Evolutionary conservation across 495 filamentous ascomycete genomes (phyloP), one percentile per base, ranked within the genome.

Genomic region (Beverwykella pulmonaria): DNA sequence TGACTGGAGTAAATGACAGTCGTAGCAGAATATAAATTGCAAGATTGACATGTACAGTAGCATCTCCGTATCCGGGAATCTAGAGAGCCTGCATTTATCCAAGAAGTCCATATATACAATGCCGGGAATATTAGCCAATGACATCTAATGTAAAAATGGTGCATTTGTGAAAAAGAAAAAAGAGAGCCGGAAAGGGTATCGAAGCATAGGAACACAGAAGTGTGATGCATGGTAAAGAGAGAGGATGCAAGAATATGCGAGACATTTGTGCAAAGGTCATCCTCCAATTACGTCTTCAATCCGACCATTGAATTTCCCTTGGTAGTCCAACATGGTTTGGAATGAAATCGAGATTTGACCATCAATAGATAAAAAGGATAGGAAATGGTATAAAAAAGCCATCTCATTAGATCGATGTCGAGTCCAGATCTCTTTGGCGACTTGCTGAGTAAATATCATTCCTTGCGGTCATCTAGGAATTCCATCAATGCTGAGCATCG

Each of bases 71-170:
- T 44, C 30, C 26, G 20, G 47, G 34, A 53, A 53, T 61, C 44
- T 61, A 52, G 6, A 27, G 44, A 54, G 27, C 7, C 5, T 39
- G 54, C 44, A 52, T 65, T 65, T 65, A 65, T 27, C 62, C 62
- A 59, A n/a, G 27, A 27, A 61, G 27, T 36, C n/a, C 25, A 29
- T 17, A 27, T 25, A 52, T 52, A 5, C 8, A 20, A 8, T n/a
- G n/a, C n/a, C n/a, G 8, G 9, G 26, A 52, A 52, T 29, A 52
- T 22, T 29, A 7, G 19, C 48, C 1, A 10, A 29, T 52, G 23
- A 17, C 22, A 52, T 19, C 23, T 19, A 12, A 23, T 25, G 9
- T 52, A 26, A 29, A n/a, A 10, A 25, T 52, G 22, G 26, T 29
- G 26, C n/a, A 52, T 23, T 23, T 23, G 3, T 23, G 5, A 23